Base-by-base conservation (phyloP, 805 yeast species). In the Ogataea glucozyma region DNA sequence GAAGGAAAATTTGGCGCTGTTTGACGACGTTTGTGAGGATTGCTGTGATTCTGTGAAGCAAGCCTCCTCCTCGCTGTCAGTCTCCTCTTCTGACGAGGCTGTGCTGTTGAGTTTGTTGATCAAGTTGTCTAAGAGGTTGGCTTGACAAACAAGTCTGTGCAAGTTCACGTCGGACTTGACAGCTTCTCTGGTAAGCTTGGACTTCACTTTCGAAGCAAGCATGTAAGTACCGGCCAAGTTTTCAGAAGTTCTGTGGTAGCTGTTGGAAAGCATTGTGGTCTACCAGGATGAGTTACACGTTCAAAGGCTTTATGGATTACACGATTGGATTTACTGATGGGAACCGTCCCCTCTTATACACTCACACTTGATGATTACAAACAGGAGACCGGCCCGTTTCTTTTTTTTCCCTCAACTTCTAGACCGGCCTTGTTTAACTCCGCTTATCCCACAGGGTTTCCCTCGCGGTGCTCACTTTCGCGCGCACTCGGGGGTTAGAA, bases 51-150 rank as follows among this genome's bases (percentile, higher is more conserved):
- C 24, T 14, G 8, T 21, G 4, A 13, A 20, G 16, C 23, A 27
- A 17, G 26, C 26, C 14, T 22, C 13, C 21, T 22, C 26, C 16
- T 23, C 38, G 38, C 38, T 23, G n/a, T 34, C 34, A 24, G 18
- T 27, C n/a, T 31, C 38, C 16, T 22, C 26, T 16, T 16, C 38
- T 7, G 36, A 32, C n/a, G 27, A 18, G 19, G 29, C 4, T 7
- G 16, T 21, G 18, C 48, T 43, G 41, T 60, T 61, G 26, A 76
- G 64, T 42, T 66, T 66, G 54, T 78, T 86, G 76, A 84, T 80
- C 40, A 83, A 58, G 47, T 69, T 71, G 56, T 84, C 89, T 49
- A 83, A 70, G 68, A 84, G 65, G 60, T 83, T 84, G 16, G 89
- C 88, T 61, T 84, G 89, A 30, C 79, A 72, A 3, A 83, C 87